phyloP scores from a whole-genome alignment of 148 eudicot genomes.

The Silene latifolia region DNA sequence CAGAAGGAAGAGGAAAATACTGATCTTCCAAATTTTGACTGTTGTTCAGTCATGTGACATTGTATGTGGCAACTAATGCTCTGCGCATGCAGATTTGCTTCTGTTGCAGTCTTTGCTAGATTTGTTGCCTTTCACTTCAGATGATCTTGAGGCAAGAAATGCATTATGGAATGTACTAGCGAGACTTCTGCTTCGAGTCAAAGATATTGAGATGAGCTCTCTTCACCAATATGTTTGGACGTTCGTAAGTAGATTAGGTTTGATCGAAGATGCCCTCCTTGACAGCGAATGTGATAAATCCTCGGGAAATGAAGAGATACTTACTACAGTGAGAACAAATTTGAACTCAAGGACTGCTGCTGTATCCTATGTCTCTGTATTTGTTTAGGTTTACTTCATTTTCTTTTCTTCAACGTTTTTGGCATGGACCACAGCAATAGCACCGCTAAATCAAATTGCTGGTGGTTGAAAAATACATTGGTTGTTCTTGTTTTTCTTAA shows the following conservation, averaged over 20 bases:
- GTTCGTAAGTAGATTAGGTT: conserved; percentile 54
- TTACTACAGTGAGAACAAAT: conserved; percentile 24
- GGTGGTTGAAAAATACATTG: background rate
- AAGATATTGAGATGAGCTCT: conserved; percentile 47
- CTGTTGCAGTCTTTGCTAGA: conserved; percentile 74
- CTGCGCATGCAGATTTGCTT: conserved; percentile 43
- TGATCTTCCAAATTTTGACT: background rate
- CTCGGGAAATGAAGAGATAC: conserved; percentile 24
- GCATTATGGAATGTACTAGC: conserved; percentile 84
- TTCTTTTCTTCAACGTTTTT: background rate
- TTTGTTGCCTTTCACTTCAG: conserved; percentile 71
- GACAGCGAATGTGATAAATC: conserved; percentile 37
- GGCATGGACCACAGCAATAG: background rate
- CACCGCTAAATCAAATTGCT: background rate
- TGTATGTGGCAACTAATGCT: conserved; percentile 18
- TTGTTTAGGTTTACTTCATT: background rate
- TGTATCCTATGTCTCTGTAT: conserved; percentile 57
- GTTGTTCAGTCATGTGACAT: conserved; percentile 1
- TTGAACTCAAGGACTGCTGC: conserved; percentile 41
- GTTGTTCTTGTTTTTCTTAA: conserved; percentile 40
- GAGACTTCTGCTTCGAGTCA: conserved; percentile 42
- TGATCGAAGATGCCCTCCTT: conserved; percentile 78
- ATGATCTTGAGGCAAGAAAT: conserved; percentile 70
- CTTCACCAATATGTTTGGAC: conserved; percentile 44
- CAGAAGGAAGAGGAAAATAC: background rate